Conservation (phyloP, 2,329 filamentous ascomycete genomes). For the Ophiostoma fasciatum region DNA sequence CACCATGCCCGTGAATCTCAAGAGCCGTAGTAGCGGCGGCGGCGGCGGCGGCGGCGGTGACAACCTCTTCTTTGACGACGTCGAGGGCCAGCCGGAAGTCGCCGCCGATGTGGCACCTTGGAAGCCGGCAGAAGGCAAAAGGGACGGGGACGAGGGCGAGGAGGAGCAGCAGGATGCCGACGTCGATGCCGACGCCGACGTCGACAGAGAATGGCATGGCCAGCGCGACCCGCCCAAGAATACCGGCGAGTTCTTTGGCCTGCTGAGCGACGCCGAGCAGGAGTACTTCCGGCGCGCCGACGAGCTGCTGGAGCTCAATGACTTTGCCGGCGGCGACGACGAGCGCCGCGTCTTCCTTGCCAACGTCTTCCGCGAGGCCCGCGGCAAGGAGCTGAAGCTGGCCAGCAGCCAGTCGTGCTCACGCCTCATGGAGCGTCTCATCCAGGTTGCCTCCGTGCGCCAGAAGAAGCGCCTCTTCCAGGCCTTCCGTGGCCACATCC, state of each 20-base stretch:
- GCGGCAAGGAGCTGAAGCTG: slow-evolving; percentile 89
- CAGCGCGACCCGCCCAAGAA: too few species aligned
- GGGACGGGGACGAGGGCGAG: not conserved
- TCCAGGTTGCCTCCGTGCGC: slow-evolving; percentile 58
- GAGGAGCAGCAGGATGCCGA: not conserved
- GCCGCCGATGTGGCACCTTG: not conserved
- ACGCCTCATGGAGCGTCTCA: slow-evolving; percentile 78
- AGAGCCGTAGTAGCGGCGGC: too few species aligned
- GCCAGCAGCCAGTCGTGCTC: slow-evolving; percentile 94
- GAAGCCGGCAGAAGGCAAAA: not conserved
- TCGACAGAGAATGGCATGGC: slow-evolving; percentile 25
- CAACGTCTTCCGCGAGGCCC: slow-evolving; percentile 74
- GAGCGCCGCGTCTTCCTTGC: slow-evolving; percentile 58
- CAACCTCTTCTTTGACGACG: not conserved
- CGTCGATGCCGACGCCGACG: slow-evolving; percentile 4
- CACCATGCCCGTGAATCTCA: too few species aligned
- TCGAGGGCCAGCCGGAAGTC: not conserved
- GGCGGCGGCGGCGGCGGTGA: slow-evolving; percentile 1
- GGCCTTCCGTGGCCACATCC: slow-evolving; percentile 74
- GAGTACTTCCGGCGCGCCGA: slow-evolving; percentile 89
- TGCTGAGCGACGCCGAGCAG: slow-evolving; percentile 84
- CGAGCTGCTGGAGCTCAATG: slow-evolving; percentile 77
- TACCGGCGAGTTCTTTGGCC: slow-evolving; percentile 90
- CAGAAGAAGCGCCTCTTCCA: slow-evolving; percentile 82
- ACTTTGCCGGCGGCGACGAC: slow-evolving; percentile 58